These are phyloP conservation scores for Purpureocillium lavendulum DNA, from an alignment of 2,329 filamentous ascomycete species.

Conservation along the genomic window DNA sequence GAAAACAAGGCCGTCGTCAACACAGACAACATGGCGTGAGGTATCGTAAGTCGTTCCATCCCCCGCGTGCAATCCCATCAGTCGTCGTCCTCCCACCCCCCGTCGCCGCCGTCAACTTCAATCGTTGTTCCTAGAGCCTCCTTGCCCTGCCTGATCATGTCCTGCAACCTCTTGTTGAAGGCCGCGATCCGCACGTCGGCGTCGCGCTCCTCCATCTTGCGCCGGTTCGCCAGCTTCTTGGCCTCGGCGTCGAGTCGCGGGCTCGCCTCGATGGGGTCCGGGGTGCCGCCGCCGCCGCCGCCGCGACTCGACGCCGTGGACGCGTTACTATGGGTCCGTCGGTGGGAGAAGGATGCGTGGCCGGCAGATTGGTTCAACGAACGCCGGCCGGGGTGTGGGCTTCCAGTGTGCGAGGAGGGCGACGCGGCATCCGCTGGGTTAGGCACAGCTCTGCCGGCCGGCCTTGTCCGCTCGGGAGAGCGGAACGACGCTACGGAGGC, in stretches of 20 bases:
- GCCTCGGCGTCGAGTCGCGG: constrained; percentile 57
- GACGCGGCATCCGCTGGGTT: constrained; percentile 13
- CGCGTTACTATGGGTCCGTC: constrained; percentile 35
- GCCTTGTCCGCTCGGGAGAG: constrained; percentile 32
- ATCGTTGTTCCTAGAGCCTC: constrained; percentile 73
- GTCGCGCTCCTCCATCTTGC: constrained; percentile 65
- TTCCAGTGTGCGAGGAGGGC: constrained; percentile 9
- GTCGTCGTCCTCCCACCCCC: constrained; percentile 24
- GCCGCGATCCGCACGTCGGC: constrained; percentile 71
- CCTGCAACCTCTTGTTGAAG: constrained; percentile 70
- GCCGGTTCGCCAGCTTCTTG: constrained; percentile 62
- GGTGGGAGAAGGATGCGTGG: constrained; percentile 19
- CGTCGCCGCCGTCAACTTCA: constrained; percentile 49
- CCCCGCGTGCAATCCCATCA: background rate
- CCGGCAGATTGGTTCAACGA: constrained; percentile 5
- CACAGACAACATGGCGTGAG: background rate
- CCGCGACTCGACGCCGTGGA: constrained; percentile 30
- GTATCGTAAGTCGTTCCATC: too few species aligned
- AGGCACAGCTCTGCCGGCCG: constrained; percentile 22
- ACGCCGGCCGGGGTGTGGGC: constrained; percentile 7
- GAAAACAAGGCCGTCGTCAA: background rate
- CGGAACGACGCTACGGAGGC: constrained; percentile 23
- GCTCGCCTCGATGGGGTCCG: constrained; percentile 22
- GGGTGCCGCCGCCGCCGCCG: background rate
- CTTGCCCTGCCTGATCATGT: constrained; percentile 83